These are phyloP conservation scores for Mortierella sp. DNA, from an alignment of 371 early-diverging fungal genomes.

Conservation along the genomic window DNA sequence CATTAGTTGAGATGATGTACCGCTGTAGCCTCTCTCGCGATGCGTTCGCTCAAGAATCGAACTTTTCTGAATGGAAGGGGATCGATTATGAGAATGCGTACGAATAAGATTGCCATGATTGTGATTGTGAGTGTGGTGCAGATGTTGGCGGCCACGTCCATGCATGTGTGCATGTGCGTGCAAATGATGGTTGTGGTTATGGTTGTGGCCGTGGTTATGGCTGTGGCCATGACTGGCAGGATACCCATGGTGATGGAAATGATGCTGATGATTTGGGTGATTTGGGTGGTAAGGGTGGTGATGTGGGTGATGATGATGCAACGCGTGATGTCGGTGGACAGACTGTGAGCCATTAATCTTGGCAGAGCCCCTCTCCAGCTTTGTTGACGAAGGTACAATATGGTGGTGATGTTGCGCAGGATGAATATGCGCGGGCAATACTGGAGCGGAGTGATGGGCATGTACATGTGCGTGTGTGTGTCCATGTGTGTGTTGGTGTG, in stretches of 20 bases:
- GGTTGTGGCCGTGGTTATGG: slow-evolving; percentile 26
- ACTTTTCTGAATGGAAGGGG: neutral
- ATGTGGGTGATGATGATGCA: slow-evolving; percentile 53
- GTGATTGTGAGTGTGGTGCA: neutral
- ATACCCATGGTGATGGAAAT: slow-evolving; percentile 48
- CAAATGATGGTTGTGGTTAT: slow-evolving; percentile 15
- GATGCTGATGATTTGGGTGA: slow-evolving; percentile 58
- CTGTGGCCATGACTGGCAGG: slow-evolving; percentile 11
- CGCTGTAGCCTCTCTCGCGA: neutral
- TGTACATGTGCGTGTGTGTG: slow-evolving; percentile 18
- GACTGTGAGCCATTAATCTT: slow-evolving; percentile 26
- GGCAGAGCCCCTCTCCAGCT: slow-evolving; percentile 11
- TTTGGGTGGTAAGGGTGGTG: slow-evolving; percentile 57
- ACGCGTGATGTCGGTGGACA: slow-evolving; percentile 48
- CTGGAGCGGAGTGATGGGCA: slow-evolving; percentile 25
- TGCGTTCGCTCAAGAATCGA: neutral
- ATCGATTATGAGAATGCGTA: slow-evolving; percentile 3
- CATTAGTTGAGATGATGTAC: neutral
- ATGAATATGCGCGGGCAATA: slow-evolving; percentile 43
- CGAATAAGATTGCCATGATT: neutral
- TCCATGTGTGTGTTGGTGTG: neutral
- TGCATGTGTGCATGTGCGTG: slow-evolving; percentile 15
- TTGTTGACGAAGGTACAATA: slow-evolving; percentile 21
- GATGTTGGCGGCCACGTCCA: slow-evolving; percentile 4
- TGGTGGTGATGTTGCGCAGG: slow-evolving; percentile 50